Evolutionary conservation across 2,329 filamentous ascomycete genomes (phyloP), one percentile per base, ranked within the genome.

Genomic region (Alternaria ventricosa): DNA sequence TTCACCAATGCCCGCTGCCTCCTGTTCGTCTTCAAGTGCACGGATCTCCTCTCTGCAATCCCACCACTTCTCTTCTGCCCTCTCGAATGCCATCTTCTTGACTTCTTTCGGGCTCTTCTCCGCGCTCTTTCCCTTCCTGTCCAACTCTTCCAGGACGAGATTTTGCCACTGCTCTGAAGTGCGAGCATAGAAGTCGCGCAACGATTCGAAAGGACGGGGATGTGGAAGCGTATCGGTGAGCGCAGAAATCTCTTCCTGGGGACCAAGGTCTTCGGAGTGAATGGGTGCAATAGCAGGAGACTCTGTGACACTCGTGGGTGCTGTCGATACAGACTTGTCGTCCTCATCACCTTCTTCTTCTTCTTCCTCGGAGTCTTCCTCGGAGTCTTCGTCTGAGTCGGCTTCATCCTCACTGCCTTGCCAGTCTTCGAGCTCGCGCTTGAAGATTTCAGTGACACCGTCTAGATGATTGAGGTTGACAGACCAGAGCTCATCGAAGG

Each of bases 1-100:
- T 83, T 98, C 96, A 15, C 94, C 92, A 79, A 98, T 97, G 10
- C 96, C 94, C 33, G 94, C 93, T 53, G 92, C 94, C 81, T 97
- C 95, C 83, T 98, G 94, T 83, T 97, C 95, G 81, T 97, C 95
- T 81, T 99, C 96, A 75, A 98, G 81, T 7, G 89, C 91, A 57
- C 90, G 91, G 69, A 99, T 92, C 82, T 98, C 95, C 83, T 99
- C 96, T 72, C 96, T 88, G 77, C 91, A 94, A 84, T 97, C 96
- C 96, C 96, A 99, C 96, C 96, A 99, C 80, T 97, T 97, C 82
- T 94, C 92, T 81, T 99, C 96, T 44, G 94, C 94, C 68, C 93
- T 86, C 76, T 93, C 91, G 78, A 97, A 99, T 1, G 94, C 96
- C 77, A 89, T 90, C 74, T 94, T 91, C 79, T 97, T 94, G 74